These are phyloP conservation scores for Wickerhamiella qilinensis DNA, from an alignment of 805 yeast genomes.

Conservation along the genomic window DNA sequence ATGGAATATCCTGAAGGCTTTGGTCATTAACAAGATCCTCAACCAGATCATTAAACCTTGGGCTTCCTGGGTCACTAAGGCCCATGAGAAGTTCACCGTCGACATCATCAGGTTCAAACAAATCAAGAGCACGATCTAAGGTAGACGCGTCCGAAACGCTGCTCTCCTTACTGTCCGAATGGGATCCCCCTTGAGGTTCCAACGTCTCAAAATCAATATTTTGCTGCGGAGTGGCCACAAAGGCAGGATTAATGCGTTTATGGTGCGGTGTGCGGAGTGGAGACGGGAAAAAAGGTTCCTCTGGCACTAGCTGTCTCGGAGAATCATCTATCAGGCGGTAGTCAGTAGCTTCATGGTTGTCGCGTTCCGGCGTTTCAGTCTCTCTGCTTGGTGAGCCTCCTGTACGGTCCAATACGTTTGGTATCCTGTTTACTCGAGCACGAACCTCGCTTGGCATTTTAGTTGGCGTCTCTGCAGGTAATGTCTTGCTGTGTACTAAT, in stretches of 20 bases:
- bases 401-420: too few relatives aligned
- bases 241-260: constrained; percentile 1
- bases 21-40: not conserved
- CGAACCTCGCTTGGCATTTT: too few relatives aligned
- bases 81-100: not conserved
- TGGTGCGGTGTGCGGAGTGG: not conserved
- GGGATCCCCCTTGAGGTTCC: not conserved
- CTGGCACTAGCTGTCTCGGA: too few relatives aligned
- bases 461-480: too few relatives aligned
- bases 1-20: not conserved
- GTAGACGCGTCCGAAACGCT: not conserved
- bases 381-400: too few relatives aligned
- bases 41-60: not conserved
- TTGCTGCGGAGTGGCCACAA: constrained; percentile 2
- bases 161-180: not conserved
- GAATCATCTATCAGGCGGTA: too few relatives aligned
- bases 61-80: not conserved
- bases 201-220: not conserved
- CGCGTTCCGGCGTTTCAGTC: too few relatives aligned
- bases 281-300: constrained; percentile 1
- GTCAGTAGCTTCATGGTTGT: too few relatives aligned
- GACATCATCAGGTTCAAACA: constrained; percentile 1
- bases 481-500: too few relatives aligned
- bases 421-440: too few relatives aligned
- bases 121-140: constrained; percentile 1